Base-by-base conservation (phyloP, 164 flowering plant genomes). In the Magnolia kwangsiensis region DNA sequence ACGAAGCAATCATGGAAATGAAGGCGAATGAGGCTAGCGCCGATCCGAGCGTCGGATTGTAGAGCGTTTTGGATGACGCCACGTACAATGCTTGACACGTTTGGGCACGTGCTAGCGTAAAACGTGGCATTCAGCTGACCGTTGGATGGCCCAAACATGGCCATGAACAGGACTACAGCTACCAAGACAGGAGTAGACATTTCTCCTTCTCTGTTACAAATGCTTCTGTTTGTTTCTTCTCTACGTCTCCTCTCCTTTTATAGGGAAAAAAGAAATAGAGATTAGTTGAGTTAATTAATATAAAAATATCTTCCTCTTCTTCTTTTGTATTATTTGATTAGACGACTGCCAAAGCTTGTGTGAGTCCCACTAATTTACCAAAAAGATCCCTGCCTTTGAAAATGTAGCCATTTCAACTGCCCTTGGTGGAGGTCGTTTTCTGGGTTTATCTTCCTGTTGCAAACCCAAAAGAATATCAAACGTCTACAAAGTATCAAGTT, bases 1-100 rank as follows among this genome's bases (percentile, higher is more conserved):
- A 90, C 95, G 78, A 86, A 91, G 81, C 95, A 92, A 74, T 89
- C 95, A 59, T 90, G 97, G 75, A 90, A 92, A 77, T 90, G 91
- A 67, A 89, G 90, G 6, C 91, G 85, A 71, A 85, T 74, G 67
- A 91, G 86, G 76, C 84, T 88, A 2, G 96, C 92, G 0, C 77
- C 86, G 14, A 88, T 86, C 1, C 92, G 68, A 1, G 80, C 51
- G 76, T 89, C 92, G 0, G 80, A 73, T 24, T 66, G 79, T 7
- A 77, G 61, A 74, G 89, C 88, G 13, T 83, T 80, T 27, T 74
- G 73, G 8, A 92, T 24, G 2, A 84, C 81, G 0, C 63, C 72
- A 1, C 77, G 74, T 0, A 88, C 87, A 31, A 86, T 81, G 81
- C 58, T 75, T 0, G 88, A 78, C 63, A 84, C 88, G 67, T 87